Evolutionary conservation across 2,329 filamentous ascomycete genomes (phyloP).

Genomic region (Pseudofabraea citricarpa): DNA sequence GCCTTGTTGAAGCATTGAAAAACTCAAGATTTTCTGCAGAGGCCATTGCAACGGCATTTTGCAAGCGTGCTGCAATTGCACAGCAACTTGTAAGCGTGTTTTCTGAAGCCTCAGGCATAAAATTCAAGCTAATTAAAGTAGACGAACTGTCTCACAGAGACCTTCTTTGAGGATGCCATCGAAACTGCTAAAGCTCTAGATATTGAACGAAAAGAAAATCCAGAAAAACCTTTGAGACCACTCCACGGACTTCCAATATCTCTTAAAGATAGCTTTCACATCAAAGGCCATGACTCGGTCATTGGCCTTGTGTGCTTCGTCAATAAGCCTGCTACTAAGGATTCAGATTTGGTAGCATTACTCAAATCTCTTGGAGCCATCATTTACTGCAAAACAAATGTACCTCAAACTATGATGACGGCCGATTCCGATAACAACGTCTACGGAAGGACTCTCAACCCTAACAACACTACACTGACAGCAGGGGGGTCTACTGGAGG

Average conservation of each 20-base stretch:
- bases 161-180: conserved; percentile 43
- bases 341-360: conserved; percentile 42
- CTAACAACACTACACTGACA: conserved; percentile 46
- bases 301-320: conserved; percentile 51
- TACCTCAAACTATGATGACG: conserved; percentile 49
- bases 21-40: conserved; percentile 28
- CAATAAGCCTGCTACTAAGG: conserved; percentile 36
- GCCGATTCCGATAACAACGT: conserved; percentile 55
- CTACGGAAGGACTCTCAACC: conserved; percentile 47
- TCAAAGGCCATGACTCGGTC: conserved; percentile 42
- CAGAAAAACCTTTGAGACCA: conserved; percentile 42
- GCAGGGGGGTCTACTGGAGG: conserved; percentile 60
- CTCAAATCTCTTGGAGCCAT: conserved; percentile 57
- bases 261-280: conserved; percentile 56
- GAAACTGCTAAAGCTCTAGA: conserved; percentile 39
- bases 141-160: conserved; percentile 38
- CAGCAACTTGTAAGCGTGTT: conserved; percentile 38
- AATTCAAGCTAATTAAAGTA: too few species aligned
- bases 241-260: conserved; percentile 54
- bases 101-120: too few species aligned
- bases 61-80: conserved; percentile 44
- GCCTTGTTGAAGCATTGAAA: conserved; percentile 32
- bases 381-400: conserved; percentile 63
- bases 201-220: conserved; percentile 29
- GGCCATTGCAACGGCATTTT: conserved; percentile 43